phyloP scores from a whole-genome alignment of 768 basidiomycete species.

The Tubosaeta sp. region DNA sequence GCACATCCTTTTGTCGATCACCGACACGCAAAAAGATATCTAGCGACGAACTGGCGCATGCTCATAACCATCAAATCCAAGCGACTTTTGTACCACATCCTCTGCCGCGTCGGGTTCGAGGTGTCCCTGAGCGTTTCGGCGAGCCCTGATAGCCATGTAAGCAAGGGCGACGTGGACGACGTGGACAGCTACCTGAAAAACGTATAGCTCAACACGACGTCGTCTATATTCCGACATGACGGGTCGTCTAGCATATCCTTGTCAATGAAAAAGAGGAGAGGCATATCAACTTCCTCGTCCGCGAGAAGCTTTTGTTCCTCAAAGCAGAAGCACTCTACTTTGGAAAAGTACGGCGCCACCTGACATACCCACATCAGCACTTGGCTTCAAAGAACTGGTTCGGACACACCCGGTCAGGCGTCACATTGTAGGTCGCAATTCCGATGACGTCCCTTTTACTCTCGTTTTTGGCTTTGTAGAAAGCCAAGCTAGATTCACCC shows the following conservation, averaged over 20 bases:
- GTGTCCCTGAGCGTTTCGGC: slow-evolving; percentile 80
- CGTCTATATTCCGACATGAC: slow-evolving; percentile 77
- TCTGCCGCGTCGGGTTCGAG: slow-evolving; percentile 88
- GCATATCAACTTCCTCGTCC: slow-evolving; percentile 97
- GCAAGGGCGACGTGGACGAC: background rate
- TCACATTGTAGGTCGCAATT: slow-evolving; percentile 98
- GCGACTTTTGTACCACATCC: slow-evolving; percentile 71
- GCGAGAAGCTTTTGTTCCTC: slow-evolving; percentile 96
- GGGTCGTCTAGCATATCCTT: slow-evolving; percentile 95
- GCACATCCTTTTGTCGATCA: background rate
- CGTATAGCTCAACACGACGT: slow-evolving; percentile 93
- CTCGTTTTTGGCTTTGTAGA: slow-evolving; percentile 89
- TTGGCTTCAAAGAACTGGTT: background rate
- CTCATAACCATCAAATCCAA: slow-evolving; percentile 70
- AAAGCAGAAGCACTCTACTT: slow-evolving; percentile 99
- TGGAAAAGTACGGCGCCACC: slow-evolving; percentile 98
- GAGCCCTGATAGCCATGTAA: slow-evolving; percentile 51
- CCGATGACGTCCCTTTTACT: slow-evolving; percentile 89
- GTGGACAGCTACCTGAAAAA: slow-evolving; percentile 74
- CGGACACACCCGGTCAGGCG: slow-evolving; percentile 82
- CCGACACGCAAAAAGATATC: background rate
- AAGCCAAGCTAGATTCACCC: slow-evolving; percentile 94
- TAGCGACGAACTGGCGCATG: slow-evolving; percentile 28
- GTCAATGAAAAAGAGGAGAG: slow-evolving; percentile 97
- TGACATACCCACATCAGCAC: slow-evolving; percentile 26